Evolutionary conservation across 1,139 yeast genomes (phyloP).

Genomic region (Waltiozyma sp.): DNA sequence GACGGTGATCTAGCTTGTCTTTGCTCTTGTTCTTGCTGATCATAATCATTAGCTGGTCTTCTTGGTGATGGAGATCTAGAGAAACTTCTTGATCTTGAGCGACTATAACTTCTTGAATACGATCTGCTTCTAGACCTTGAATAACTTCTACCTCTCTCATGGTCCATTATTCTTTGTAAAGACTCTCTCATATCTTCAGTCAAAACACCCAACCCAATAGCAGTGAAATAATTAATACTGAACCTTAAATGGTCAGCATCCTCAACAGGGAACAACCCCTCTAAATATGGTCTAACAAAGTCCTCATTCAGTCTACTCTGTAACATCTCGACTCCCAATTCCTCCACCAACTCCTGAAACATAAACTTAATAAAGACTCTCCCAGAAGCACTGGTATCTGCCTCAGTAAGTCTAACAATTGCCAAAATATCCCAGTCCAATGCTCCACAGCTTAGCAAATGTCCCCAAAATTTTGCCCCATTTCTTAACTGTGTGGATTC

Average conservation of each 20-base stretch:
- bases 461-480: conserved; percentile 82
- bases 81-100: conserved; percentile 5
- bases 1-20: not conserved
- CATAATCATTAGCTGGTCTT: conserved; percentile 2
- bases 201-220: conserved; percentile 76
- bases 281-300: conserved; percentile 34
- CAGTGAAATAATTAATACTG: conserved; percentile 85
- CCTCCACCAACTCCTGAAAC: conserved; percentile 72
- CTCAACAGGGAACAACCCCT: conserved; percentile 32
- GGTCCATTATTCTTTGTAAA: conserved; percentile 18
- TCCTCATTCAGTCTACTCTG: conserved; percentile 39
- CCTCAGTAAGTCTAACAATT: conserved; percentile 51
- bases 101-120: conserved; percentile 5
- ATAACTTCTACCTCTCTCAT: conserved; percentile 13
- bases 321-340: conserved; percentile 49
- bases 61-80: conserved; percentile 3
- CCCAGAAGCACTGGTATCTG: conserved; percentile 65
- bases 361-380: conserved; percentile 76
- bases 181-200: conserved; percentile 73
- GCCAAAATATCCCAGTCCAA: conserved; percentile 52
- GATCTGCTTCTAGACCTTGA: conserved; percentile 11
- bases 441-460: conserved; percentile 60
- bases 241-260: conserved; percentile 58
- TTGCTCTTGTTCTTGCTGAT: not conserved
- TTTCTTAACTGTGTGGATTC: conserved; percentile 71